Base-by-base conservation (phyloP, 1,284 basidiomycete species). In the Leccinum ambiguum region DNA sequence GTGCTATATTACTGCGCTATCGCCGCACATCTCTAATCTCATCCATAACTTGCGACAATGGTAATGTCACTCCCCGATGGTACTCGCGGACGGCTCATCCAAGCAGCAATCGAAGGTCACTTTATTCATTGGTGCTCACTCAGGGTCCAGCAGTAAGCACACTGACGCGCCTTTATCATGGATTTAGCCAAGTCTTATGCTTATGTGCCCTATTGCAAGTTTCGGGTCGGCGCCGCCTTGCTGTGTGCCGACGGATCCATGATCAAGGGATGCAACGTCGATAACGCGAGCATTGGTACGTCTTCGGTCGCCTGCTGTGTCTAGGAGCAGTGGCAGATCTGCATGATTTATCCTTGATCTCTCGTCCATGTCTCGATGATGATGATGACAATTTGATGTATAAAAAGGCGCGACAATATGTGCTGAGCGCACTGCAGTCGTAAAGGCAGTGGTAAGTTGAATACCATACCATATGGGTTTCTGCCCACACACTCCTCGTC, bases 231-330 rank as follows among this genome's bases (percentile, higher is more conserved):
- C 1, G 93, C 94, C 0, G 91, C 93, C 0, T 79, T 97, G 11
- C 78, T 96, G 18, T 81, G 87, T 2, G 75, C 83, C 1, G 84
- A 90, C 63, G 93, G 92, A 1, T 78, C 81, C 13, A 84, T 96
- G 30, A 85, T 96, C 67, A 90, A 85, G 63, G 95, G 95, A 3
- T 89, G 90, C 54, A 97, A 96, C 74, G 85, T 97, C 66, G 96
- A 97, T 79, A 97, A 97, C 73, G 93, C 94, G 0, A 92, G 91
- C 0, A 94, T 94, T 73, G 93, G 95, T 92, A 63, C 41, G 78
- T 66, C 30, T 21, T 8, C 43, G 45, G n/a, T 14, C 9, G 18
- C 57, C 6, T 48, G n/a, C 45, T 48, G 45, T 26, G 53, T 11
- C 10, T 48, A 11, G 45, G 45, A 48, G 50, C 50, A 11, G 4